Conservation (phyloP, 495 filamentous ascomycete genomes). For the Talaromyces liani region DNA sequence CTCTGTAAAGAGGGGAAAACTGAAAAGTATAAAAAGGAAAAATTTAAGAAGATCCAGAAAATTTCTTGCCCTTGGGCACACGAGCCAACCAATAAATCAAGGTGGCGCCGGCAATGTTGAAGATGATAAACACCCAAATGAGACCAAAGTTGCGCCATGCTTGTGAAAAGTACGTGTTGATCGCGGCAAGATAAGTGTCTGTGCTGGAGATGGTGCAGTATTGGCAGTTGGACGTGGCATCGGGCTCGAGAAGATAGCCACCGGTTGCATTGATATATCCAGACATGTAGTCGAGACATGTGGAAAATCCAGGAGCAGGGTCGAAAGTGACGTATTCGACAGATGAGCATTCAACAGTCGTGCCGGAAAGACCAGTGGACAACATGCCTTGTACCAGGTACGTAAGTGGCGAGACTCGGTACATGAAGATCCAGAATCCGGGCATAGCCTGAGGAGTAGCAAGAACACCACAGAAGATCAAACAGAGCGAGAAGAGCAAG, state of each 20-base stretch:
- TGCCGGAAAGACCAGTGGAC: slow-evolving; percentile 54
- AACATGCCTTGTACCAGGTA: slow-evolving; percentile 62
- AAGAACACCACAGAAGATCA: slow-evolving; percentile 71
- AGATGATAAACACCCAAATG: slow-evolving; percentile 62
- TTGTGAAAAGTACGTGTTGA: slow-evolving; percentile 45
- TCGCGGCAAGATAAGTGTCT: slow-evolving; percentile 50
- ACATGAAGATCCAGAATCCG: slow-evolving; percentile 82
- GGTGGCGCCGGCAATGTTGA: slow-evolving; percentile 68
- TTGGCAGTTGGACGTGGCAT: slow-evolving; percentile 45
- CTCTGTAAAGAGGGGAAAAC: not conserved
- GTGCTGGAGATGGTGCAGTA: slow-evolving; percentile 55
- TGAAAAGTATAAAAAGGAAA: not conserved
- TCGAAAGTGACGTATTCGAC: slow-evolving; percentile 53
- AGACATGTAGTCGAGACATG: slow-evolving; percentile 51
- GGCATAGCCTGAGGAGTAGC: slow-evolving; percentile 54
- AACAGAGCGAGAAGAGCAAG: slow-evolving; percentile 56
- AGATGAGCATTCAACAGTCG: slow-evolving; percentile 46
- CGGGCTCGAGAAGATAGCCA: slow-evolving; percentile 48
- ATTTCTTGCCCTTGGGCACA: slow-evolving; percentile 58
- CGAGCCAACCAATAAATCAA: slow-evolving; percentile 72
- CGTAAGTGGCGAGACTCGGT: slow-evolving; percentile 67
- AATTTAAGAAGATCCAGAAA: not conserved
- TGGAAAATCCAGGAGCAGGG: slow-evolving; percentile 38
- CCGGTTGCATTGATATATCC: slow-evolving; percentile 36
- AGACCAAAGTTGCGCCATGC: slow-evolving; percentile 68